These are phyloP conservation scores for Ogataea pignaliae DNA, from an alignment of 805 yeast genomes.

Conservation along the genomic window DNA sequence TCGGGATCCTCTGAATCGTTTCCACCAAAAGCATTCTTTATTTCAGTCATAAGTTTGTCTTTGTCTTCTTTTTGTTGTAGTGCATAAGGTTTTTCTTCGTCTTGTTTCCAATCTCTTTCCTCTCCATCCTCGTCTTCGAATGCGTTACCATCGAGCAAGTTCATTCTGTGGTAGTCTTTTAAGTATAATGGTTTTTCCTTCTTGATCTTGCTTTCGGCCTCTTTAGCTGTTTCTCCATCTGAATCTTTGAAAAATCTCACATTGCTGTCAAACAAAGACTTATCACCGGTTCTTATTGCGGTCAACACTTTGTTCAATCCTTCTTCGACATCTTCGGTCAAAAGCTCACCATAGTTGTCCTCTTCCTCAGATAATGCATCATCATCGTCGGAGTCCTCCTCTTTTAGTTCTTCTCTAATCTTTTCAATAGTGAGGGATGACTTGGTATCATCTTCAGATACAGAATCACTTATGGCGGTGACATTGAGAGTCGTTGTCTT, in stretches of 20 bases:
- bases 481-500: too few relatives aligned
- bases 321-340: conserved; percentile 79
- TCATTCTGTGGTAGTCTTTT: conserved; percentile 90
- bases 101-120: conserved; percentile 40
- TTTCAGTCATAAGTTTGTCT: conserved; percentile 67
- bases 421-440: not conserved
- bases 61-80: conserved; percentile 75
- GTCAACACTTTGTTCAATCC: conserved; percentile 70
- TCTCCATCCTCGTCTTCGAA: conserved; percentile 52
- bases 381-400: conserved; percentile 27
- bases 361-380: conserved; percentile 64
- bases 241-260: conserved; percentile 68
- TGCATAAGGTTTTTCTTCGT: conserved; percentile 59
- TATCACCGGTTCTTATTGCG: conserved; percentile 68
- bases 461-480: conserved; percentile 4
- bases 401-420: conserved; percentile 13
- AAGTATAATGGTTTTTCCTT: conserved; percentile 74
- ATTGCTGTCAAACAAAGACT: conserved; percentile 58
- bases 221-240: conserved; percentile 37
- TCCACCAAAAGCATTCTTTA: conserved; percentile 60
- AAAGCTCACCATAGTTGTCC: conserved; percentile 85
- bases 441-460: conserved; percentile 5
- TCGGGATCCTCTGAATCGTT: conserved; percentile 41
- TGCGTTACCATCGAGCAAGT: conserved; percentile 62
- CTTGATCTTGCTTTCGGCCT: conserved; percentile 24